A percentile compares a stretch with the other conserved stretches of the same genome.
phyloP scores from a whole-genome alignment of 23 red algal species.

The Gracilaria gracilis region DNA sequence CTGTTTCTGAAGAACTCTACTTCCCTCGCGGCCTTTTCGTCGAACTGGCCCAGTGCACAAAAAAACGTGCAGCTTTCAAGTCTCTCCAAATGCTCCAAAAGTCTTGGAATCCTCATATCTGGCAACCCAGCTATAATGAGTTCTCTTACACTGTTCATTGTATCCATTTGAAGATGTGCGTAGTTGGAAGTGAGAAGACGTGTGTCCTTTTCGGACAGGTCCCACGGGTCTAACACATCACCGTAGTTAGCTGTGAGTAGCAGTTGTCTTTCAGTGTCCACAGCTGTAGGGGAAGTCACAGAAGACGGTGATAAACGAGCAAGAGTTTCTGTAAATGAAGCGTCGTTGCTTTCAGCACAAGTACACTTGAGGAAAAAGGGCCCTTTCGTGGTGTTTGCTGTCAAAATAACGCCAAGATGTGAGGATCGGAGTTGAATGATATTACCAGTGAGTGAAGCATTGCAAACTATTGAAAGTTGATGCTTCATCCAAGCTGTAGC shows the following conservation, averaged over 20 bases:
- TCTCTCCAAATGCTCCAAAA: neutral
- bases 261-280: slow-evolving; percentile 12
- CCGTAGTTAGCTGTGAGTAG: slow-evolving; percentile 35
- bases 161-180: slow-evolving; percentile 2
- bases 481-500: slow-evolving; percentile 15
- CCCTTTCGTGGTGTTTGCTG: slow-evolving; percentile 22
- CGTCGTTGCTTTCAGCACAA: neutral
- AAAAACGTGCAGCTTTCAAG: neutral
- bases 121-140: neutral
- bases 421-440: slow-evolving; percentile 24
- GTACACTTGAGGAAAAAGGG: slow-evolving; percentile 21
- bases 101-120: neutral
- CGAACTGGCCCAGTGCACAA: neutral
- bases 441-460: neutral
- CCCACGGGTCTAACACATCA: slow-evolving; percentile 4
- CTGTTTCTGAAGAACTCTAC: slow-evolving; percentile 1
- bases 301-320: neutral
- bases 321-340: slow-evolving; percentile 11
- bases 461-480: neutral
- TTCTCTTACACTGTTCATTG: slow-evolving; percentile 3
- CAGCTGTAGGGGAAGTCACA: slow-evolving; percentile 13
- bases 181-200: slow-evolving; percentile 4
- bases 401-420: slow-evolving; percentile 18
- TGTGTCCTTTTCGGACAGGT: neutral
- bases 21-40: neutral